A percentile compares a stretch with the other conserved stretches of the same genome.
Conservation (phyloP, 2,329 filamentous ascomycete genomes). For the Colletotrichum cordylinicola region DNA sequence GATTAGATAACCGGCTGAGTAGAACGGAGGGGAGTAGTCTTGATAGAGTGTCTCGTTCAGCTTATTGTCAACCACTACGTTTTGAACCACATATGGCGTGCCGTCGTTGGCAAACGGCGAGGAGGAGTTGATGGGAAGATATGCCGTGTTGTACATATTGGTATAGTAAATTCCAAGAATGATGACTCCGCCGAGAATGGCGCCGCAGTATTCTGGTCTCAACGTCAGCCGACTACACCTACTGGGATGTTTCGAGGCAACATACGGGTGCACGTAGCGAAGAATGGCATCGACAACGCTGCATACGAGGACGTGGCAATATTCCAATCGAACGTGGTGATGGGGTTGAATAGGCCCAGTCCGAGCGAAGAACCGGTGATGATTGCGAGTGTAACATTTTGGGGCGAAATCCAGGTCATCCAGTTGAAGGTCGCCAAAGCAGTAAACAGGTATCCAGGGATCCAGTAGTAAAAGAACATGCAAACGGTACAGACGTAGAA, state of each 20-base stretch:
- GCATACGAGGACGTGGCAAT: constrained; percentile 43
- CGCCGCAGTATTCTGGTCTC: constrained; percentile 31
- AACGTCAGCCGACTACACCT: neutral
- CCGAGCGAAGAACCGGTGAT: constrained; percentile 47
- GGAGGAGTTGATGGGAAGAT: constrained; percentile 54
- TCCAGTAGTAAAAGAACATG: constrained; percentile 54
- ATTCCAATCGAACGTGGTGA: constrained; percentile 59
- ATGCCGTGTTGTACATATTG: constrained; percentile 49
- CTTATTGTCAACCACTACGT: constrained; percentile 41
- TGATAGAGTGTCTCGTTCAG: constrained; percentile 44
- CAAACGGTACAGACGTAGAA: constrained; percentile 42
- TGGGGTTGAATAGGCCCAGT: constrained; percentile 50
- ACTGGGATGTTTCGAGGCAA: neutral
- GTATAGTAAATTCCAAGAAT: constrained; percentile 47
- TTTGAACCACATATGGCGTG: constrained; percentile 37
- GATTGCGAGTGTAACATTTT: constrained; percentile 47
- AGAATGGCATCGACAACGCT: constrained; percentile 44
- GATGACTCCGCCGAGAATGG: constrained; percentile 40
- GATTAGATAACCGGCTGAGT: constrained; percentile 47
- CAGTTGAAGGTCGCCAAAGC: constrained; percentile 51
- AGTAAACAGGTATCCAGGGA: constrained; percentile 51
- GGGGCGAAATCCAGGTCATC: constrained; percentile 56
- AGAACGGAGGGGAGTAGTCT: constrained; percentile 49
- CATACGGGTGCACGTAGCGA: constrained; percentile 38
- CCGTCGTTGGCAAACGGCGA: constrained; percentile 51